Evolutionary conservation across 768 basidiomycete genomes (phyloP).

Genomic region (Gloeophyllum trabeum): DNA sequence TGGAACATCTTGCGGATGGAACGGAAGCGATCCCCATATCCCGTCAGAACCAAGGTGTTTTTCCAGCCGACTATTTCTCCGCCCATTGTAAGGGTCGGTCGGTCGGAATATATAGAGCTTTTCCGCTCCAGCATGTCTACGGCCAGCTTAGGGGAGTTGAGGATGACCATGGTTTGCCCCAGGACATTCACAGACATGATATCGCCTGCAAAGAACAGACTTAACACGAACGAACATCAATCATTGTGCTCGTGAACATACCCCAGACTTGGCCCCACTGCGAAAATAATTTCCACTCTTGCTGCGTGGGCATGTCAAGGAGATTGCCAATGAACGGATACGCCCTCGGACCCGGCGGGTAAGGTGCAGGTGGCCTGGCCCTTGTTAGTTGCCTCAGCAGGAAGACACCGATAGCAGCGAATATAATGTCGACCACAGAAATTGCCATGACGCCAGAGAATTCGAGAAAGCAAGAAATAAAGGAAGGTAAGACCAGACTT

Average conservation of each 20-base stretch:
- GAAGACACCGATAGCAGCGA: no score
- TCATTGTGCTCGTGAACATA: slow-evolving; percentile 1
- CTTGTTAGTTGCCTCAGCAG: no score
- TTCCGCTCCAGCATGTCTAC: slow-evolving; percentile 36
- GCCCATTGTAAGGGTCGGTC: slow-evolving; percentile 37
- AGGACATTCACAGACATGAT: slow-evolving; percentile 14
- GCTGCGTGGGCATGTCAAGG: slow-evolving; percentile 13
- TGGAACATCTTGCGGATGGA: slow-evolving; percentile 30
- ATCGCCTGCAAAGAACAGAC: slow-evolving; percentile 11
- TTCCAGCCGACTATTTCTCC: slow-evolving; percentile 11
- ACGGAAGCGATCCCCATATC: slow-evolving; percentile 28
- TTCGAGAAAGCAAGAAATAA: no score
- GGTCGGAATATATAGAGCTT: slow-evolving; percentile 55
- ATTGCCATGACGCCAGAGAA: no score
- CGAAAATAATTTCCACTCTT: slow-evolving; percentile 15
- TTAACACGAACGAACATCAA: background rate
- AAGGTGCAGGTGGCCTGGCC: slow-evolving; percentile 18
- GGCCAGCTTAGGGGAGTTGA: slow-evolving; percentile 13
- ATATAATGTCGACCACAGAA: no score
- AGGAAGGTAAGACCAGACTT: no score
- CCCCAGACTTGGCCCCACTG: slow-evolving; percentile 18
- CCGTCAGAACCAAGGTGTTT: slow-evolving; percentile 17
- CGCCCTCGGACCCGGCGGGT: slow-evolving; percentile 18
- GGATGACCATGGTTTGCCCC: slow-evolving; percentile 17
- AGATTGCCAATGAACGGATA: slow-evolving; percentile 16